A percentile compares a stretch with the other conserved stretches of the same genome.
Conservation (phyloP, 768 basidiomycete genomes). For the Amyloporia xantha region DNA sequence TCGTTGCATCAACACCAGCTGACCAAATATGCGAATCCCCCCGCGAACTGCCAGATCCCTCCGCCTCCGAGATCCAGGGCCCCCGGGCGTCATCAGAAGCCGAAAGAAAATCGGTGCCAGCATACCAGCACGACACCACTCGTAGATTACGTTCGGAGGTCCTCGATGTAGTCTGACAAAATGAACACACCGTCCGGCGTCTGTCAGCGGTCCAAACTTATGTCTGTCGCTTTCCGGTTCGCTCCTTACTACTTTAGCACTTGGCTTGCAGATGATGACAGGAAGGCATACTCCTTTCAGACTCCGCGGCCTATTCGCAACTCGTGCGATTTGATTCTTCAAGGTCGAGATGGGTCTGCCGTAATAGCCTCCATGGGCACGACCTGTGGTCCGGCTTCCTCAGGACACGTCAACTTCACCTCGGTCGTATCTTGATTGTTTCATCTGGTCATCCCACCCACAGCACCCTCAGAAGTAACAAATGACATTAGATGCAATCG, state of each 20-base stretch:
- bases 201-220: background rate
- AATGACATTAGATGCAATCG: constrained; percentile 9
- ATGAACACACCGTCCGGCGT: background rate
- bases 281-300: constrained; percentile 1
- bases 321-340: constrained; percentile 1
- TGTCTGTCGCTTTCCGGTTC: background rate
- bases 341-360: constrained; percentile 9
- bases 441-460: background rate
- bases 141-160: background rate
- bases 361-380: constrained; percentile 8
- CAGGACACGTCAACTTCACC: background rate
- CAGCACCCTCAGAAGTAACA: constrained; percentile 3
- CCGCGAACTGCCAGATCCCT: constrained; percentile 3
- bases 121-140: background rate
- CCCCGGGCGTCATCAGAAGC: background rate
- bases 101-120: background rate
- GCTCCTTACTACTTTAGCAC: constrained; percentile 1
- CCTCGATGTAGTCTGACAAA: background rate
- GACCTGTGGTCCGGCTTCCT: background rate
- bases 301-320: constrained; percentile 8
- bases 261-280: constrained; percentile 5
- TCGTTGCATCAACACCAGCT: constrained; percentile 12
- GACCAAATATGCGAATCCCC: constrained; percentile 11
- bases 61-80: constrained; percentile 6
- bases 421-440: constrained; percentile 3